Percentiles rank a stretch among this genome's conserved stretches.
These are phyloP conservation scores for Senna siamea DNA, from an alignment of 306 rosid species.

Conservation along the genomic window DNA sequence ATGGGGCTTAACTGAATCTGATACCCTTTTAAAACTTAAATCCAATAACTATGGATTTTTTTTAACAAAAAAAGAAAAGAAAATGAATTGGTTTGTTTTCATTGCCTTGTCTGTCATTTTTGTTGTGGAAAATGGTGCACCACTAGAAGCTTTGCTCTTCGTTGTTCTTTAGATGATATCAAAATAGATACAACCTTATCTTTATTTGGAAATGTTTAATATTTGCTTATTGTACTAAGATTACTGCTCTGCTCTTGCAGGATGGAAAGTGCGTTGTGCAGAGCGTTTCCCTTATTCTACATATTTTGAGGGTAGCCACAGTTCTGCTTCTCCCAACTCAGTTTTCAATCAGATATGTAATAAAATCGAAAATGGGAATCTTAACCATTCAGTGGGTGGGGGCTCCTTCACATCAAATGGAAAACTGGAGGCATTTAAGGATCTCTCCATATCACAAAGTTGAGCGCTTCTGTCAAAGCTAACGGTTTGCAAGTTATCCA, in stretches of 20 bases:
- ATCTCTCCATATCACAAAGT: constrained; percentile 52
- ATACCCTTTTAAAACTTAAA: not conserved
- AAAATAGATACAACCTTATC: not conserved
- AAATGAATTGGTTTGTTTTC: not conserved
- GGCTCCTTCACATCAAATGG: constrained; percentile 65
- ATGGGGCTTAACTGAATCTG: not conserved
- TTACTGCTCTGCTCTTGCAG: constrained; percentile 47
- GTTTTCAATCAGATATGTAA: constrained; percentile 52
- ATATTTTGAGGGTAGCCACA: constrained; percentile 69
- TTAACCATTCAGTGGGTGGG: constrained; percentile 40
- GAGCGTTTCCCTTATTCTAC: constrained; percentile 77
- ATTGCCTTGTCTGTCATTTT: not conserved
- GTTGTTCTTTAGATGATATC: not conserved
- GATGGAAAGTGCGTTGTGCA: constrained; percentile 81
- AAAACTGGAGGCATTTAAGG: constrained; percentile 66
- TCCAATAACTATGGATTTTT: not conserved
- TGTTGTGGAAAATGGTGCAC: constrained; percentile 5
- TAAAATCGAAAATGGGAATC: constrained; percentile 58
- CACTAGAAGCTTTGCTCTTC: not conserved
- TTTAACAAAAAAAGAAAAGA: not conserved
- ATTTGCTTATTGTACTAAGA: constrained; percentile 10
- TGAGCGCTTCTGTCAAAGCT: not conserved
- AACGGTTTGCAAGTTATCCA: constrained; percentile 12
- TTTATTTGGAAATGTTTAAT: constrained; percentile 27
- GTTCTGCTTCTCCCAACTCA: constrained; percentile 75